Percentiles rank a stretch among this genome's conserved stretches.
Conservation (phyloP, 805 yeast genomes). For the Yamadazyma scolyti region DNA sequence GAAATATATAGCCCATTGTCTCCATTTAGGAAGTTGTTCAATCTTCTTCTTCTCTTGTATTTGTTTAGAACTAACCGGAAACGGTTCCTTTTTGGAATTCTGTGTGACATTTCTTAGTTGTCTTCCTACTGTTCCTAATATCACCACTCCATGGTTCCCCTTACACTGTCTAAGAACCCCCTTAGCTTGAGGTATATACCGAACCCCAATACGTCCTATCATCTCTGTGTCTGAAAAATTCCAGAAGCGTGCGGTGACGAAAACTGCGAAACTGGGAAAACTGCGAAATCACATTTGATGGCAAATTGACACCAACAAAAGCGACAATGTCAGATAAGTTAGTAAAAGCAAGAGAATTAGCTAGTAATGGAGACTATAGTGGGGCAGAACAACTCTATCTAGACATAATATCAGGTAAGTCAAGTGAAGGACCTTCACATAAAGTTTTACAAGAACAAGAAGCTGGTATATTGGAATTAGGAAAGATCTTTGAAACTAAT, state of each 20-base stretch:
- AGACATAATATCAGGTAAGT: conserved; percentile 28
- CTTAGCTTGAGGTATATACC: no score
- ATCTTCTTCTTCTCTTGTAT: conserved; percentile 21
- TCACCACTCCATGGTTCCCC: no score
- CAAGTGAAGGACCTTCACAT: conserved; percentile 15
- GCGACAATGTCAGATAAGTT: conserved; percentile 18
- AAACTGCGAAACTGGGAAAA: no score
- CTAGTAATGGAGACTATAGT: conserved; percentile 42
- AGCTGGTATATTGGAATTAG: conserved; percentile 69
- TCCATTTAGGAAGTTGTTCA: conserved; percentile 31
- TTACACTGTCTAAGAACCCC: no score
- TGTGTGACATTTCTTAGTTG: no score
- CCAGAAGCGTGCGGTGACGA: no score
- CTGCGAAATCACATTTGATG: no score
- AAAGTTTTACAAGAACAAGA: conserved; percentile 47
- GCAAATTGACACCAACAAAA: conserved; percentile 2
- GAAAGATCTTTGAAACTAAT: conserved; percentile 57
- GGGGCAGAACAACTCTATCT: conserved; percentile 62
- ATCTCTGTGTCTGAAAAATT: no score
- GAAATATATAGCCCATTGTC: conserved; percentile 37
- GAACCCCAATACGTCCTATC: no score
- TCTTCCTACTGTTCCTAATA: no score
- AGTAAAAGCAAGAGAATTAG: conserved; percentile 61
- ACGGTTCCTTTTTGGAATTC: conserved; percentile 27
- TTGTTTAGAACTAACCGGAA: conserved; percentile 32